phyloP scores from a whole-genome alignment of 306 rosid species.

The Sicyos edulis region DNA sequence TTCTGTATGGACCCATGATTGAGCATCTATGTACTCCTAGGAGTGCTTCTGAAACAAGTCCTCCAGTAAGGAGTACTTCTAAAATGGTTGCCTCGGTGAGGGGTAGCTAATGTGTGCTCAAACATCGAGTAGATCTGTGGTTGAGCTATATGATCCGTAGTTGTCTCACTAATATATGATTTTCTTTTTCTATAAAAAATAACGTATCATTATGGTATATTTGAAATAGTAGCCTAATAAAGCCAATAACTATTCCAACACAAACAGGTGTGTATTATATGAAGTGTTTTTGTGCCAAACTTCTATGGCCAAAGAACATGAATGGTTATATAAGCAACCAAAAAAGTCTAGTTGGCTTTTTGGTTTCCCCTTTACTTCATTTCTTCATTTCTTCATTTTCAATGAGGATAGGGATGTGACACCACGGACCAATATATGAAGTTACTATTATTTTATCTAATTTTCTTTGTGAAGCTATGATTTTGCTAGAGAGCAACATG shows the following conservation, averaged over 20 bases:
- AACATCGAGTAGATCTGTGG: too few relatives aligned
- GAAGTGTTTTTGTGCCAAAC: constrained; percentile 11
- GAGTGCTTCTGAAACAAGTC: too few relatives aligned
- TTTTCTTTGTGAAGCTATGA: not conserved
- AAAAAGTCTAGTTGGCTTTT: constrained; percentile 13
- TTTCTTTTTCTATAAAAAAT: too few relatives aligned
- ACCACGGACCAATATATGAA: not conserved
- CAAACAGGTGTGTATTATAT: constrained; percentile 1
- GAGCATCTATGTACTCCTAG: too few relatives aligned
- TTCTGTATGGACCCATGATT: too few relatives aligned
- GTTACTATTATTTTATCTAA: not conserved
- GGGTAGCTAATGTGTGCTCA: too few relatives aligned
- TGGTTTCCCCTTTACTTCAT: not conserved
- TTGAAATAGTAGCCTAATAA: too few relatives aligned
- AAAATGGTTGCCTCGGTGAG: too few relatives aligned
- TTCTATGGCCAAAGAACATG: constrained; percentile 20
- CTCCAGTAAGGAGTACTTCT: too few relatives aligned
- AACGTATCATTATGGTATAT: too few relatives aligned
- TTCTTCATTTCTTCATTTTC: not conserved
- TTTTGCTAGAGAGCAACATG: not conserved
- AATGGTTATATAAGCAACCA: constrained; percentile 22
- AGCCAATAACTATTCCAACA: constrained; percentile 5
- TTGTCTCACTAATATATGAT: too few relatives aligned
- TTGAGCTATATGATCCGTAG: too few relatives aligned
- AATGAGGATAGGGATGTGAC: constrained; percentile 20